Conservation (phyloP, 768 basidiomycete genomes). For the Suillus tomentosus region DNA sequence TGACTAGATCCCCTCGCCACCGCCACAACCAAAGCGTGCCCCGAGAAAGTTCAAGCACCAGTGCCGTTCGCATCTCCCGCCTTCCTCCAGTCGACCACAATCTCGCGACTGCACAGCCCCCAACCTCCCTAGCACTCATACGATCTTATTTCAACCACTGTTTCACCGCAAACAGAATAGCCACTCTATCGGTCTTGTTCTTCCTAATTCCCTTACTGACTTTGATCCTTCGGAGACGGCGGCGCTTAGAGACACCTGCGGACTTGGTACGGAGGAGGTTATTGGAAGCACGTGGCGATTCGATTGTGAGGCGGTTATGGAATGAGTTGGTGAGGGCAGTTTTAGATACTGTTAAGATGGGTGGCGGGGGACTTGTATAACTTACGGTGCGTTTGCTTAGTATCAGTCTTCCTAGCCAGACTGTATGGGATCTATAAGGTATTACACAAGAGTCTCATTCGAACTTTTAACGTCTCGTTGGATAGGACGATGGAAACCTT, state of each 20-base stretch:
- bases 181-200: constrained; percentile 46
- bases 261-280: constrained; percentile 62
- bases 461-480: neutral
- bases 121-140: constrained; percentile 42
- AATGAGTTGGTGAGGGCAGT: constrained; percentile 53
- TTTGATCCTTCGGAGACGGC: constrained; percentile 53
- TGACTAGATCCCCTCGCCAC: constrained; percentile 21
- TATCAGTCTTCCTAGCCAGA: neutral
- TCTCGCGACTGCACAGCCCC: constrained; percentile 21
- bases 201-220: constrained; percentile 45
- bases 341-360: constrained; percentile 73
- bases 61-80: constrained; percentile 18
- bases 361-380: constrained; percentile 71
- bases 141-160: constrained; percentile 51
- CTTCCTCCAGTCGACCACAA: constrained; percentile 11
- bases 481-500: constrained; percentile 13
- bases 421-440: no score
- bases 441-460: no score
- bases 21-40: constrained; percentile 15
- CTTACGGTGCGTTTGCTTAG: neutral
- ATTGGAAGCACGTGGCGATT: constrained; percentile 39
- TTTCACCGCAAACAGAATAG: constrained; percentile 47
- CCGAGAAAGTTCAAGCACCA: constrained; percentile 18
- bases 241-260: constrained; percentile 40
- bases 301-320: constrained; percentile 49